These are phyloP conservation scores for Colletotrichum limetticola DNA, from an alignment of 2,329 filamentous ascomycete genomes.

Conservation along the genomic window DNA sequence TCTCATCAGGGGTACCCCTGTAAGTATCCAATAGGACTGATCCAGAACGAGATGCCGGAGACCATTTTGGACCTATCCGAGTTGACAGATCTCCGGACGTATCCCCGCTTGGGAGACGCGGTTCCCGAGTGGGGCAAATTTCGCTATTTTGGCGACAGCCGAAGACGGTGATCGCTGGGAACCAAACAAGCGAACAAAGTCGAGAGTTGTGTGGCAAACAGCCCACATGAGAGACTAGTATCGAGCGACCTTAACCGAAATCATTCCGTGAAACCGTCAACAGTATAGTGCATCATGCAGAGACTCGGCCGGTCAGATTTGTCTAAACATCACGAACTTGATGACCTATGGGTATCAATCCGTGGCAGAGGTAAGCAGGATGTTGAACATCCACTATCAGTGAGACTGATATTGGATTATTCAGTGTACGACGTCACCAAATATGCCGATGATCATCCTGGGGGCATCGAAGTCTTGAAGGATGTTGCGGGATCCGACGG, in stretches of 20 bases:
- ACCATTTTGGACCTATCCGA: no score
- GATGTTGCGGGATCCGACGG: constrained; percentile 15
- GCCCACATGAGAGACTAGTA: neutral
- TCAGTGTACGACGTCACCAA: neutral
- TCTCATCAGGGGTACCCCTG: no score
- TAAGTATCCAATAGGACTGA: no score
- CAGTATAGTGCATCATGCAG: neutral
- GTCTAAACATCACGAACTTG: neutral
- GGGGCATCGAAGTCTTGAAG: constrained; percentile 11
- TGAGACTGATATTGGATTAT: neutral
- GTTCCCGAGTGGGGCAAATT: no score
- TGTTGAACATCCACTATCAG: neutral
- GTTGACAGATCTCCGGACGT: no score
- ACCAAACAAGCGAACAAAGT: no score
- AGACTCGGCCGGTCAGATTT: neutral
- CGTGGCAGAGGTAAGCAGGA: neutral
- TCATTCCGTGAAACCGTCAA: no score
- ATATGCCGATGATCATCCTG: constrained; percentile 15
- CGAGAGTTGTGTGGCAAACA: neutral
- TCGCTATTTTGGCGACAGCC: no score
- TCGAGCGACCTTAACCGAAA: no score
- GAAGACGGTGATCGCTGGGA: neutral
- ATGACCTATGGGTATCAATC: constrained; percentile 5
- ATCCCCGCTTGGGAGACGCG: no score
- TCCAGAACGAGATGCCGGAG: no score